A percentile compares a stretch with the other conserved stretches of the same genome.
Evolutionary conservation across 1,139 yeast species (phyloP).

Genomic region (Oligophagozyma castellii): DNA sequence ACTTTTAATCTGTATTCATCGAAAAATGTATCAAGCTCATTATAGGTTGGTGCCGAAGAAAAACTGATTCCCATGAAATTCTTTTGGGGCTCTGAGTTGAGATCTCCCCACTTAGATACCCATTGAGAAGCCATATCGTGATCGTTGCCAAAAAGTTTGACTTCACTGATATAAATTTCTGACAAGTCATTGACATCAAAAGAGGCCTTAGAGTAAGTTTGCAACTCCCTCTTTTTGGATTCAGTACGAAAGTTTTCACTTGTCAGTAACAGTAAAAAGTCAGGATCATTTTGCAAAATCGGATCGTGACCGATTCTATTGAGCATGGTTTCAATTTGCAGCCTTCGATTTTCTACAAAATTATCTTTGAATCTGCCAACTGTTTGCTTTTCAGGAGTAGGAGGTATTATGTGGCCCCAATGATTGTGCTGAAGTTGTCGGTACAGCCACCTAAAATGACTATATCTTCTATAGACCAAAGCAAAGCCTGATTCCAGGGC

Average conservation of each 20-base stretch:
- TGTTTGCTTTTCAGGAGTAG: conserved; percentile 93
- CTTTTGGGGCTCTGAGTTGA: conserved; percentile 18
- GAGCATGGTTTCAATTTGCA: conserved; percentile 83
- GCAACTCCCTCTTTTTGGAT: conserved; percentile 47
- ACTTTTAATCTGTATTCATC: conserved; percentile 53
- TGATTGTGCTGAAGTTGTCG: conserved; percentile 76
- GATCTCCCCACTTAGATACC: conserved; percentile 21
- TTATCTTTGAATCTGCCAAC: conserved; percentile 81
- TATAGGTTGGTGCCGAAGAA: conserved; percentile 35
- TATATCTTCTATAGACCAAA: conserved; percentile 71
- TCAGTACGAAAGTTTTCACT: conserved; percentile 57
- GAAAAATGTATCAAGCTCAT: conserved; percentile 73
- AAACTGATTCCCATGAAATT: conserved; percentile 24
- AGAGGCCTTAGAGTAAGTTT: conserved; percentile 40
- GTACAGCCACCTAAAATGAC: conserved; percentile 79
- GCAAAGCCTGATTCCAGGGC: conserved; percentile 25
- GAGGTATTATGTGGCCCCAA: conserved; percentile 86
- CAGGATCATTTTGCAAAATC: conserved; percentile 52
- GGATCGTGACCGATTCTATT: conserved; percentile 47
- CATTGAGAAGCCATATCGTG: conserved; percentile 22
- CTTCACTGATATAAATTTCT: conserved; percentile 26
- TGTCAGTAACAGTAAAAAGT: conserved; percentile 64
- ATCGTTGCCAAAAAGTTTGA: conserved; percentile 20
- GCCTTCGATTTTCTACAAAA: conserved; percentile 74
- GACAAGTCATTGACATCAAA: conserved; percentile 31